Base-by-base conservation (phyloP, 2,329 filamentous ascomycete species). In the Penicillium sp. region DNA sequence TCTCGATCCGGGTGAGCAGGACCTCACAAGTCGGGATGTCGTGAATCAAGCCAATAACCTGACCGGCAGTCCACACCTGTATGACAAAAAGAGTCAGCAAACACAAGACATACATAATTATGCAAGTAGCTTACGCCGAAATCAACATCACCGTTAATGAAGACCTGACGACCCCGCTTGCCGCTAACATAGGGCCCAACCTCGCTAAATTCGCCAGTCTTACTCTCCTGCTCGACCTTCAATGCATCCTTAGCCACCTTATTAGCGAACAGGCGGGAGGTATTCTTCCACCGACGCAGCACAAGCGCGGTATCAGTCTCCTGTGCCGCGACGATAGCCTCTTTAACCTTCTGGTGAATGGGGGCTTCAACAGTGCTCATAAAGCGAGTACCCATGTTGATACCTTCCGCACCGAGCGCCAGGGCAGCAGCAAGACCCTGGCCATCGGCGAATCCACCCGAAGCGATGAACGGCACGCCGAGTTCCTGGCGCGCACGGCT, bases 361-460 rank as follows among this genome's bases (percentile, higher is more conserved):
- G 94, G 94, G 16, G 92, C 87, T 76, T 97, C 94, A 42, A 93
- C 81, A 0, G 94, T 97, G 78, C 89, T 93, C 90, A 99, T 95
- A 79, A 97, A 99, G 40, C 94, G 82, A 10, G 94, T 99, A 55
- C 94, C 94, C 94, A 99, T 99, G 77, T 99, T 99, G 77, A 97
- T 87, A 60, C 94, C 94, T 72, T 90, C 90, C 0, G 94, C 94
- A 35, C 94, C 94, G 13, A 99, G 82, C 39, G 88, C 87, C 64
- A 99, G 79, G 8, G 94, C 94, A 2, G 93, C 94, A 1, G 94
- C 94, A 21, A 99, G 82, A 4, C 94, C 94, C 67, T 96, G 85
- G 0, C 94, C 94, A 72, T 99, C 94, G 13, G 91, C 93, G 70
- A 99, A 97, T 2, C 94, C 94, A 54, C 94, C 94, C 2, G 89